Percentiles rank a stretch among this genome's conserved stretches.
Conservation (phyloP, 805 yeast genomes). For the Candida sakaeoensis region DNA sequence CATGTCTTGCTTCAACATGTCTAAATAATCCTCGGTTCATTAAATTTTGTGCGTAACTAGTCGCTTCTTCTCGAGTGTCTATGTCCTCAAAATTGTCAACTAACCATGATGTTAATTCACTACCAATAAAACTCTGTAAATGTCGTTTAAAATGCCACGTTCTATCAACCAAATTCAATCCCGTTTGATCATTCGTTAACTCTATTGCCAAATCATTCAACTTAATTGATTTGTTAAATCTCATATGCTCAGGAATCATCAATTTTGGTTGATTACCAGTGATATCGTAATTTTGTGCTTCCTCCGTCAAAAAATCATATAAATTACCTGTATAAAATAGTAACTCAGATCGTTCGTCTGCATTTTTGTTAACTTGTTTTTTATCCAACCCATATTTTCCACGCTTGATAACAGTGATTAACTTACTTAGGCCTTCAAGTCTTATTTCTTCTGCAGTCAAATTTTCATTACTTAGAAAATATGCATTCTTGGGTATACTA, state of each 20-base stretch:
- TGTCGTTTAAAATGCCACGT: constrained; percentile 89
- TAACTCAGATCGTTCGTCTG: constrained; percentile 66
- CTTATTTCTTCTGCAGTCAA: constrained; percentile 82
- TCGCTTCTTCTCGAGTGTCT: constrained; percentile 78
- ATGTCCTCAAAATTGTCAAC: constrained; percentile 75
- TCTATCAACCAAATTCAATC: constrained; percentile 66
- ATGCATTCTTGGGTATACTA: constrained; percentile 57
- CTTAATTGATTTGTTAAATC: constrained; percentile 49
- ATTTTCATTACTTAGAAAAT: constrained; percentile 51
- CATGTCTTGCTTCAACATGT: constrained; percentile 84
- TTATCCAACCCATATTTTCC: constrained; percentile 37
- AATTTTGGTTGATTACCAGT: constrained; percentile 34
- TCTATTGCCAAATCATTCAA: constrained; percentile 56
- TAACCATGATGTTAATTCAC: constrained; percentile 84
- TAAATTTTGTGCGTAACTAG: constrained; percentile 69
- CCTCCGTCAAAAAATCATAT: constrained; percentile 54
- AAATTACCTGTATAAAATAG: constrained; percentile 85
- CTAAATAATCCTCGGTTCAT: constrained; percentile 68
- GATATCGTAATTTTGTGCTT: constrained; percentile 39
- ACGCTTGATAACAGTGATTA: constrained; percentile 60
- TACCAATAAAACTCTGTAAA: constrained; percentile 75
- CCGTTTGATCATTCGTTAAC: constrained; percentile 62
- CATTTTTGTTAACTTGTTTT: constrained; percentile 15
- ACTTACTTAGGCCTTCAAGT: constrained; percentile 79
- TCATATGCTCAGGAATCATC: constrained; percentile 29